Evolutionary conservation across 306 rosid genomes (phyloP).

Genomic region (Nissolia schottii): DNA sequence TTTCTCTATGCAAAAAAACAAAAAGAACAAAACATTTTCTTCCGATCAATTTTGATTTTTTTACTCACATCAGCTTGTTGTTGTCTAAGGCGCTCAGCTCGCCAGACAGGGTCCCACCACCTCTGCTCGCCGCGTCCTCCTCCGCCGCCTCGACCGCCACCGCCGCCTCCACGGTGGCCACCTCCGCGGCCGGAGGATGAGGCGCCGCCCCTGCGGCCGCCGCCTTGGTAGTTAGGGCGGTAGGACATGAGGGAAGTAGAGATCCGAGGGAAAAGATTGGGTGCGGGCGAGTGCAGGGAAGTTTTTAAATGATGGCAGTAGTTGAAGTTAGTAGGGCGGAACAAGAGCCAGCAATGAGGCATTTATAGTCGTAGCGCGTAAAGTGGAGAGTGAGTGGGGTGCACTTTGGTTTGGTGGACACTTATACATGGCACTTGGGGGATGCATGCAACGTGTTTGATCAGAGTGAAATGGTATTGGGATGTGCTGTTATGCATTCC

Average conservation of each 20-base stretch:
- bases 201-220: slow-evolving; percentile 58
- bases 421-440: no score
- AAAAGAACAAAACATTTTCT: neutral
- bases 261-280: slow-evolving; percentile 25
- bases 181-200: slow-evolving; percentile 43
- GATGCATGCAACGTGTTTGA: no score
- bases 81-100: slow-evolving; percentile 83
- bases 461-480: no score
- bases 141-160: slow-evolving; percentile 44
- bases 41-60: neutral
- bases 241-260: slow-evolving; percentile 51
- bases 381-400: neutral
- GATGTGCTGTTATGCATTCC: no score
- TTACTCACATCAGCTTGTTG: slow-evolving; percentile 58
- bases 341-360: slow-evolving; percentile 13
- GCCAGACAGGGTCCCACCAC: slow-evolving; percentile 99
- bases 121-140: slow-evolving; percentile 82
- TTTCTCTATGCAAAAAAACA: neutral
- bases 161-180: slow-evolving; percentile 48
- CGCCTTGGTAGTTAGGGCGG: slow-evolving; percentile 76
- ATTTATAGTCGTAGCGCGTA: slow-evolving; percentile 34
- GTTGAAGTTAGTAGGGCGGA: neutral
- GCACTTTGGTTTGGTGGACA: neutral
- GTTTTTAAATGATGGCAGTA: neutral
- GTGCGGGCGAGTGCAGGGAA: slow-evolving; percentile 1